Evolutionary conservation across 306 rosid genomes (phyloP).

Genomic region (Cucumis hystrix): DNA sequence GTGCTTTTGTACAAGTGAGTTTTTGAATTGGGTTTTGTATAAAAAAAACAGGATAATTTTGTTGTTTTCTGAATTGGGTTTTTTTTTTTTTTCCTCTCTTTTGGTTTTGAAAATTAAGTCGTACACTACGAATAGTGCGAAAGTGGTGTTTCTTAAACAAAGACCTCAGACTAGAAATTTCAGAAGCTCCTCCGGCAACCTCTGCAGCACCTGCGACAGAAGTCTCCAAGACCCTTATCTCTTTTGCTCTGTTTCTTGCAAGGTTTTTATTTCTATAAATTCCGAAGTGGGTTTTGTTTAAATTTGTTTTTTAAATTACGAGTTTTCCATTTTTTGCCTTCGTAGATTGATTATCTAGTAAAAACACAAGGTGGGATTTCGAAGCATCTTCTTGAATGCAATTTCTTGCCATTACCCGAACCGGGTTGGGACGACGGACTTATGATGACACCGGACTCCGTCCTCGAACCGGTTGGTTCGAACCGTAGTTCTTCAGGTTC

Average conservation of each 20-base stretch:
- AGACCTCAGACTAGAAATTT: slow-evolving; percentile 54
- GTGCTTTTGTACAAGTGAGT: slow-evolving; percentile 71
- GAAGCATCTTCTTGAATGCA: slow-evolving; percentile 52
- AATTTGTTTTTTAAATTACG: background rate
- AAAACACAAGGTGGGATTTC: slow-evolving; percentile 35
- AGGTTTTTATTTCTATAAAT: slow-evolving; percentile 22
- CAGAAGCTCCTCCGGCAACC: slow-evolving; percentile 69
- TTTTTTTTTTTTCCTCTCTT: background rate
- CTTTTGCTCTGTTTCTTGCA: slow-evolving; percentile 86
- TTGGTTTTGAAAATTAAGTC: slow-evolving; percentile 25
- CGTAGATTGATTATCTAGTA: slow-evolving; percentile 43
- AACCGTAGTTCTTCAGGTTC: slow-evolving; percentile 54
- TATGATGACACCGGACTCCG: slow-evolving; percentile 56
- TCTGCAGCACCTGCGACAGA: slow-evolving; percentile 79
- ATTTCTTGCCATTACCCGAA: slow-evolving; percentile 48
- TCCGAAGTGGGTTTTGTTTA: too few species aligned
- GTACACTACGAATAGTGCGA: slow-evolving; percentile 78
- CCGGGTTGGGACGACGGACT: slow-evolving; percentile 38
- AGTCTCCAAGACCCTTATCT: slow-evolving; percentile 68
- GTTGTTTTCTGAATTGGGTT: background rate
- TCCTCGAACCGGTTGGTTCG: slow-evolving; percentile 63
- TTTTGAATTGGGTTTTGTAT: background rate
- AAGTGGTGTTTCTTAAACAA: slow-evolving; percentile 79
- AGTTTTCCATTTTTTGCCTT: background rate
- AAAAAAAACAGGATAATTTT: background rate